Percentiles rank a stretch among this genome's conserved stretches.
Conservation (phyloP, 495 filamentous ascomycete species). For the Endocarpon pusillum region DNA sequence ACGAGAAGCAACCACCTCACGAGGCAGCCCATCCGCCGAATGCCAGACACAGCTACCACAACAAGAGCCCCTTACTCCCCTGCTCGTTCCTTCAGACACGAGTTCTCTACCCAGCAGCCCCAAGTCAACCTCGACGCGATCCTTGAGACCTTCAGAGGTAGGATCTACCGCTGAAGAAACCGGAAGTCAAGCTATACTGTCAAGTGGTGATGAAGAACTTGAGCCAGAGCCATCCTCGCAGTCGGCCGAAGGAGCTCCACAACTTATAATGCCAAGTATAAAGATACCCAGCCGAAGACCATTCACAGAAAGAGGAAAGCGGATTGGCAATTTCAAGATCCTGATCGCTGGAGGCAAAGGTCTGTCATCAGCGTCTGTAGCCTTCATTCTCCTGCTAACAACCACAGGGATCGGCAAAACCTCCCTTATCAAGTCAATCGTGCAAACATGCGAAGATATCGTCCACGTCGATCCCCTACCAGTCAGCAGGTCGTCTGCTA, state of each 20-base stretch:
- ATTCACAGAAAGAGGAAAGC: slow-evolving; percentile 75
- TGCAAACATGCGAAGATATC: slow-evolving; percentile 89
- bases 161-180: slow-evolving; percentile 34
- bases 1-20: slow-evolving; percentile 7
- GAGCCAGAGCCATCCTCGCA: slow-evolving; percentile 16
- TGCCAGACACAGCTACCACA: slow-evolving; percentile 13
- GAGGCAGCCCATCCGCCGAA: slow-evolving; percentile 12
- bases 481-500: slow-evolving; percentile 17
- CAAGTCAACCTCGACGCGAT: slow-evolving; percentile 32
- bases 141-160: slow-evolving; percentile 30
- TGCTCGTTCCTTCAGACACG: slow-evolving; percentile 24
- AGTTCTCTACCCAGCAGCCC: slow-evolving; percentile 35
- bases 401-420: slow-evolving; percentile 57
- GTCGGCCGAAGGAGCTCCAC: slow-evolving; percentile 41
- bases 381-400: slow-evolving; percentile 5
- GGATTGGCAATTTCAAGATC: slow-evolving; percentile 73
- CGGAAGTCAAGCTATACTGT: slow-evolving; percentile 29
- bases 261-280: slow-evolving; percentile 95
- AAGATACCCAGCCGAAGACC: slow-evolving; percentile 85
- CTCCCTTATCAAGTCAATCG: slow-evolving; percentile 79
- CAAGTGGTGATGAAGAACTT: slow-evolving; percentile 27
- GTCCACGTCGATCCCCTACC: slow-evolving; percentile 80
- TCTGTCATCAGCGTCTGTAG: slow-evolving; percentile 29
- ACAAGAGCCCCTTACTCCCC: slow-evolving; percentile 29
- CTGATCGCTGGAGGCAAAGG: slow-evolving; percentile 73